Base-by-base conservation (phyloP, 305 asterid species). In the Fraxinus velutina region DNA sequence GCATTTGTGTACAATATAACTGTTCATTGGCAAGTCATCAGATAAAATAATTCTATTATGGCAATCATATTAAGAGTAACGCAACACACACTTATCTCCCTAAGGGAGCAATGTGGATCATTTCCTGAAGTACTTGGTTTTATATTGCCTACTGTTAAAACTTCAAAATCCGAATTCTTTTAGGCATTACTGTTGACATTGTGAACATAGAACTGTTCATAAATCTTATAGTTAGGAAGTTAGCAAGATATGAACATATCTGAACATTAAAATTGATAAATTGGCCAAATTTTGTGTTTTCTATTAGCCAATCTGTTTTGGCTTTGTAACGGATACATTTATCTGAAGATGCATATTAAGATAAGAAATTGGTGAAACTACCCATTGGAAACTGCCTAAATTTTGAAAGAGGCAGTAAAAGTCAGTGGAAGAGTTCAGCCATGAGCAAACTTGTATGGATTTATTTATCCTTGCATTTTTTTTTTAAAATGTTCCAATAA, bases 401-500 rank as follows among this genome's bases (percentile, higher is more conserved):
- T 6, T 19, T 0, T 73, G 22, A 73, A 73, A 36, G 55, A 73
- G 52, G 55, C 30, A 34, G 30, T 36, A 34, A 33, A 34, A 13
- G 4, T 44, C 55, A 64, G 52, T 78, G 82, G 30, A 87, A 79
- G 70, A 73, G 82, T 74, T 83, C 75, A 33, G 70, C 71, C 78
- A 77, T 81, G 84, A 70, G 36, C 42, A 27, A 70, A 42, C 24
- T 7, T 17, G 84, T 76, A 52, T 71, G 81, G 57, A 32, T 60
- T 42, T 42, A 55, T 27, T 36, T 75, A 17, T 75, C 79, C 73
- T 73, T 52, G 39, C 39, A 37, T 79, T 27, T 21, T 60, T 30
- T 68, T 17, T 17, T 3, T 5, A 8, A 34, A 17, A 71, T 55
- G 82, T 84, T 47, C 78, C 79, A 81, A 82, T 82, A 72, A 78